Evolutionary conservation across 179 eudicot species (phyloP).

Genomic region (Kewa caespitosa): DNA sequence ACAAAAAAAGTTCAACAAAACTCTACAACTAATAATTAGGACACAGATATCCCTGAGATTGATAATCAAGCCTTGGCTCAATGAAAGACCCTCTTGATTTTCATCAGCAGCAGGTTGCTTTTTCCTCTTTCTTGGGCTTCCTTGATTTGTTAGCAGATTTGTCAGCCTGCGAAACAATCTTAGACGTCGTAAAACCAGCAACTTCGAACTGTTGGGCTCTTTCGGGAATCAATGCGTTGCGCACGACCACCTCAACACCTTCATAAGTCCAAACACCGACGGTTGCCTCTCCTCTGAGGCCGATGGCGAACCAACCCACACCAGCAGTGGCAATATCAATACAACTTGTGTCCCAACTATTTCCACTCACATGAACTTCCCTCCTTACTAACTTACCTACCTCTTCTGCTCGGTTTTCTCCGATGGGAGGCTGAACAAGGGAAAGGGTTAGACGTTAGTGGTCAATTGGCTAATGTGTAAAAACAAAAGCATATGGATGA

Average conservation of each 20-base stretch:
- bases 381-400: constrained; percentile 70
- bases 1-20: no score
- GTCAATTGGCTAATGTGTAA: neutral
- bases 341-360: constrained; percentile 72
- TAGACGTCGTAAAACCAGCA: constrained; percentile 79
- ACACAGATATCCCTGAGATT: no score
- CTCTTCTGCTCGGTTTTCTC: constrained; percentile 56
- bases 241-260: constrained; percentile 62
- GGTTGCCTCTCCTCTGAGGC: constrained; percentile 70
- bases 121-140: constrained; percentile 33
- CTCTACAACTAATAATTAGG: no score
- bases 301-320: constrained; percentile 93
- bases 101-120: constrained; percentile 17
- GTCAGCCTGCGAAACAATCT: constrained; percentile 76
- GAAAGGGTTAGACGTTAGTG: constrained; percentile 1
- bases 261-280: constrained; percentile 79
- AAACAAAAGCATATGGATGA: neutral
- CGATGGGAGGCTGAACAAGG: constrained; percentile 76
- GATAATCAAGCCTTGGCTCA: no score
- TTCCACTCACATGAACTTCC: constrained; percentile 59
- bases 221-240: constrained; percentile 69
- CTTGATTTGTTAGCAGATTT: constrained; percentile 43
- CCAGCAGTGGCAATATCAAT: constrained; percentile 84
- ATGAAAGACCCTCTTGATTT: no score
- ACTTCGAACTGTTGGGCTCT: constrained; percentile 66